Base-by-base conservation (phyloP, 306 rosid genomes). In the Ormosia emarginata region DNA sequence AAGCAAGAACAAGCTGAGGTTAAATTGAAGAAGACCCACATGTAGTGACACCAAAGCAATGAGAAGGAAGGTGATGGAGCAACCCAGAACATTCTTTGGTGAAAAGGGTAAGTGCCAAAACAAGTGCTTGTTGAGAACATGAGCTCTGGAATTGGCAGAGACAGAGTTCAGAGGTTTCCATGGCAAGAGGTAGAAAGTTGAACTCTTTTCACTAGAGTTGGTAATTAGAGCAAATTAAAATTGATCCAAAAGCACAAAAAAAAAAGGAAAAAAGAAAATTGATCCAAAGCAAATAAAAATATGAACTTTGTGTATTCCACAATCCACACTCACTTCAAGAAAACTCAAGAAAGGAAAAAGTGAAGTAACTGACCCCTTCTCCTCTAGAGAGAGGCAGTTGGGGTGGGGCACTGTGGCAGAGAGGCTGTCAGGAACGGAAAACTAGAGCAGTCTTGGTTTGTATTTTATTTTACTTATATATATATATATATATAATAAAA, bases 1-100 rank as follows among this genome's bases (percentile, higher is more conserved):
- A 93, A 90, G 94, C 88, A 91, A 92, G 85, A 86, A 87, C 79
- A 84, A 87, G 36, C 1, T 77, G 82, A 76, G 79, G 79, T 81
- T 88, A 89, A 81, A 80, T 81, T 73, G 88, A 83, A 71, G 65
- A 85, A 78, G 75, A 75, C 66, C 88, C 87, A 77, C 84, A 75
- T 86, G 81, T 44, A 86, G 89, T 90, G 85, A 85, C 76, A 80
- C 77, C 67, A 76, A 87, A 90, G 90, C 82, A 85, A 93, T 82
- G 63, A 62, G 79, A 85, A 85, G 71, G 82, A 69, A 88, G 84
- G 63, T 68, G 80, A 80, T 71, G 24, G 53, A 67, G 41, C 76
- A 83, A 82, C 90, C 78, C 86, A 87, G 87, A 85, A 74, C 34
- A 75, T 85, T 79, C 80, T 85, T 85, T 87, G 89, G 86, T 84